Percentiles rank a stretch among this genome's conserved stretches.
phyloP scores from a whole-genome alignment of 257 asterid genomes.

The Gentiana straminea region DNA sequence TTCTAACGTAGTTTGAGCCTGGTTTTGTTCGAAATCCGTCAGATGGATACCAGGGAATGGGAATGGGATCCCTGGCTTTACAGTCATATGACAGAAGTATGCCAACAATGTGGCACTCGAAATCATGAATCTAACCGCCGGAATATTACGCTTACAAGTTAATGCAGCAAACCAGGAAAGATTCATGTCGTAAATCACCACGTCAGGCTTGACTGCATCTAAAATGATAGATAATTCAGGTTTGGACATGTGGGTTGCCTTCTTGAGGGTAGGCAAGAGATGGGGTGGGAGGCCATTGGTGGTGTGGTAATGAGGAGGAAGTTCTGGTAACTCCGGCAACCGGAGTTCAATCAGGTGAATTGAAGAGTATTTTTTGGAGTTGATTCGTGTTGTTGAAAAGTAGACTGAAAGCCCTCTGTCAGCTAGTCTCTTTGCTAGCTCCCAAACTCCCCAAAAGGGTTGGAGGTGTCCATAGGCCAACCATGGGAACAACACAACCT shows the following conservation, averaged over 20 bases:
- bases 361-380: neutral
- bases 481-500: conserved; percentile 13
- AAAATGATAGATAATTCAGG: neutral
- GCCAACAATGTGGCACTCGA: neutral
- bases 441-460: conserved; percentile 12
- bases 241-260: conserved; percentile 1
- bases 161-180: conserved; percentile 4
- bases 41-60: conserved; percentile 7
- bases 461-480: conserved; percentile 14
- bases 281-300: conserved; percentile 15
- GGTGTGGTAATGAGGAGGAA: conserved; percentile 11
- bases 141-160: conserved; percentile 1
- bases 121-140: conserved; percentile 5
- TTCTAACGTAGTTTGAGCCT: neutral
- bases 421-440: conserved; percentile 14
- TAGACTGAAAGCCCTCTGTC: conserved; percentile 8
- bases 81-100: neutral
- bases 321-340: conserved; percentile 1
- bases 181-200: conserved; percentile 4
- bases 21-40: conserved; percentile 1
- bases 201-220: conserved; percentile 10
- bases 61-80: neutral
- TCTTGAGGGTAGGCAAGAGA: conserved; percentile 9
- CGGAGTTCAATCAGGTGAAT: conserved; percentile 8
- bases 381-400: conserved; percentile 3